These are phyloP conservation scores for Yamadazyma triangularis DNA, from an alignment of 1,139 yeast species.

Conservation along the genomic window DNA sequence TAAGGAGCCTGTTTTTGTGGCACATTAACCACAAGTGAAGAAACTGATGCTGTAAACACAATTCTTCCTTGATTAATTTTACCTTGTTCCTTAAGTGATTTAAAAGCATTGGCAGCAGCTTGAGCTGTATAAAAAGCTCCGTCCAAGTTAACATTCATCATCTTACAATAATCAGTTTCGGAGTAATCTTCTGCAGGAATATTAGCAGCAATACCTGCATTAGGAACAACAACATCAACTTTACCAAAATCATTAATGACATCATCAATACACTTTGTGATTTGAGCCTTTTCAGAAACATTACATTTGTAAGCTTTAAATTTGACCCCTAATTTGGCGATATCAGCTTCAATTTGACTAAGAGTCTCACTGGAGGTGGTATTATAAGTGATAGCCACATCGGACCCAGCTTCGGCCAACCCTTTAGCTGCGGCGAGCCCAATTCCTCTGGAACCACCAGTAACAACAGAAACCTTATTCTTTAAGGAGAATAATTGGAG, in stretches of 20 bases:
- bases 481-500: constrained; percentile 24
- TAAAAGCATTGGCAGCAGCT: constrained; percentile 44
- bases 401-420: constrained; percentile 22
- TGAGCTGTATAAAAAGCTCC: constrained; percentile 44
- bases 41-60: constrained; percentile 24
- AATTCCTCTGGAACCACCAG: constrained; percentile 35
- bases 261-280: constrained; percentile 14
- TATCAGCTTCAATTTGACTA: constrained; percentile 15
- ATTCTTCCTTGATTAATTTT: constrained; percentile 18
- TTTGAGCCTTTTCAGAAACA: constrained; percentile 17
- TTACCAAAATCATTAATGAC: constrained; percentile 25
- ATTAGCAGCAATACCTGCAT: constrained; percentile 49
- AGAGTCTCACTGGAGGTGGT: constrained; percentile 30
- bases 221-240: constrained; percentile 50
- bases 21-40: constrained; percentile 42
- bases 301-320: constrained; percentile 19
- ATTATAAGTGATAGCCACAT: constrained; percentile 23
- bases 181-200: constrained; percentile 17
- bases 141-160: constrained; percentile 45
- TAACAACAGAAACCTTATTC: constrained; percentile 30
- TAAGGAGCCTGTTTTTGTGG: constrained; percentile 54
- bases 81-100: constrained; percentile 27
- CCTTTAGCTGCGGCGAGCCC: constrained; percentile 33
- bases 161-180: constrained; percentile 20
- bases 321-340: constrained; percentile 11